These are phyloP conservation scores for Botryosphaeria dothidea DNA, from an alignment of 2,329 filamentous ascomycete genomes.

Conservation along the genomic window DNA sequence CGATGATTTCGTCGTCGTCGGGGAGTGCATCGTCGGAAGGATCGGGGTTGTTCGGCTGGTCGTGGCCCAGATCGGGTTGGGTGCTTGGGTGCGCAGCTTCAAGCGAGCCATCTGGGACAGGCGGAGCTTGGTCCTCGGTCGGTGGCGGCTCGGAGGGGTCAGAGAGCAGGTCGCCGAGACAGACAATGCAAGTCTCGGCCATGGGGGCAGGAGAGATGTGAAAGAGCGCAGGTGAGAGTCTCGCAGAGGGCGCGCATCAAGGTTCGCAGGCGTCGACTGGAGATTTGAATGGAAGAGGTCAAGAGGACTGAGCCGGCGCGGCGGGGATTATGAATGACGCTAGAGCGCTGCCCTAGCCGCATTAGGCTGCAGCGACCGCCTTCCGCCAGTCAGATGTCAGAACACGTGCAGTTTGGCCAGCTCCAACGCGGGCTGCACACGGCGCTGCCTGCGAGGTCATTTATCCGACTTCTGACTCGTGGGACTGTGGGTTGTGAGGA, in stretches of 20 bases:
- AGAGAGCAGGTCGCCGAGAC: constrained; percentile 67
- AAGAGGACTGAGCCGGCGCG: constrained; percentile 23
- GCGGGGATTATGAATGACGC: constrained; percentile 20
- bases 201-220: constrained; percentile 38
- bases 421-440: not conserved
- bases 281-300: constrained; percentile 22
- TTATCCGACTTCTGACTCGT: not conserved
- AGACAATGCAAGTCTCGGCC: constrained; percentile 72
- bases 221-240: constrained; percentile 17
- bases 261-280: constrained; percentile 4
- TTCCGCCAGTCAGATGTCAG: constrained; percentile 14
- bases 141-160: constrained; percentile 39
- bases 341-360: constrained; percentile 2
- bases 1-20: constrained; percentile 55
- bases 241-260: constrained; percentile 9
- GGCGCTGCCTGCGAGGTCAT: constrained; percentile 3
- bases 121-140: constrained; percentile 30
- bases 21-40: constrained; percentile 31
- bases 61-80: not conserved
- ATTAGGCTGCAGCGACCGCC: constrained; percentile 14
- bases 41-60: constrained; percentile 23
- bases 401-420: constrained; percentile 11
- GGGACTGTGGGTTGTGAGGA: not conserved
- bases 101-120: constrained; percentile 18
- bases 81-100: constrained; percentile 14